phyloP scores from a whole-genome alignment of 345 rosid genomes.

The Atalantia buxifolia region DNA sequence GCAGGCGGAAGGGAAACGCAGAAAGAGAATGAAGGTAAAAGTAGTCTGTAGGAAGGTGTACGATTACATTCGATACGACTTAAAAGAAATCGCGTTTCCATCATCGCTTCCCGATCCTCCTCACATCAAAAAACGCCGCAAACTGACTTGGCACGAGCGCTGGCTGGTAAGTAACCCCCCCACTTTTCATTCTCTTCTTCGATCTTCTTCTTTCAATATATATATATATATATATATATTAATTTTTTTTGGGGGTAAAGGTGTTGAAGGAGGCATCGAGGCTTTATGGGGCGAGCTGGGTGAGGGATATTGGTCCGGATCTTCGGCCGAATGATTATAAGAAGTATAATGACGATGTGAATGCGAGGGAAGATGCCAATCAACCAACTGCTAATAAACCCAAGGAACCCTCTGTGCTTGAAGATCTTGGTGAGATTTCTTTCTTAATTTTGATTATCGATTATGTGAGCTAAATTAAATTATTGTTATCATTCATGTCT shows the following conservation, averaged over 20 bases:
- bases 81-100: conserved; percentile 90
- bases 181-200: not conserved
- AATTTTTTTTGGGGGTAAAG: conserved; percentile 21
- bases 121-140: conserved; percentile 64
- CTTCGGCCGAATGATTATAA: conserved; percentile 82
- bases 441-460: no score
- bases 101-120: conserved; percentile 92
- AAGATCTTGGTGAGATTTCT: conserved; percentile 71
- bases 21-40: conserved; percentile 49
- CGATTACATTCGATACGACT: conserved; percentile 73
- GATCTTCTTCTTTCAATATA: not conserved
- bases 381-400: conserved; percentile 19
- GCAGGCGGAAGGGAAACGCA: not conserved
- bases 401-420: conserved; percentile 68
- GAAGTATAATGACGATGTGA: conserved; percentile 35
- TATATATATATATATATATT: not conserved
- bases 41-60: conserved; percentile 53
- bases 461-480: no score
- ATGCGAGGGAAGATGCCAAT: conserved; percentile 36
- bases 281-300: conserved; percentile 94
- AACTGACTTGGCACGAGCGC: conserved; percentile 77
- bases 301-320: conserved; percentile 91
- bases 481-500: no score
- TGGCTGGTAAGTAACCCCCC: conserved; percentile 38
- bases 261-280: conserved; percentile 86